Percentiles rank a stretch among this genome's conserved stretches.
Evolutionary conservation across 352 stramenopile species (phyloP).

Genomic region (Blastocystis sp.): DNA sequence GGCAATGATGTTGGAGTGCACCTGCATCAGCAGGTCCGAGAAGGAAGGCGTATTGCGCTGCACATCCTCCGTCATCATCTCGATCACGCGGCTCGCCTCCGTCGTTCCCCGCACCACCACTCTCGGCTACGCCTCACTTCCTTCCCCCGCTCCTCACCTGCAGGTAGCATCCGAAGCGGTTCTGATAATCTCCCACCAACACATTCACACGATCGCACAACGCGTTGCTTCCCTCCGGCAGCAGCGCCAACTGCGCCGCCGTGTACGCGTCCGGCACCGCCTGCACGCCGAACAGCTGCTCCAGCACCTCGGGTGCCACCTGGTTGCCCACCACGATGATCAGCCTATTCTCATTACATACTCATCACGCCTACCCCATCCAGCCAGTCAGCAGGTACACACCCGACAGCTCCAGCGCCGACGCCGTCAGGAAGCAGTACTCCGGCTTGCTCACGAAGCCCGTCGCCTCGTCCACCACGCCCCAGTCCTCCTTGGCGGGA

Average conservation of each 20-base stretch:
- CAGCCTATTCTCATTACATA: slow-evolving; percentile 23
- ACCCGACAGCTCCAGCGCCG: slow-evolving; percentile 7
- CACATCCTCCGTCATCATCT: slow-evolving; percentile 68
- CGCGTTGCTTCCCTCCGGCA: slow-evolving; percentile 40
- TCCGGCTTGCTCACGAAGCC: slow-evolving; percentile 45
- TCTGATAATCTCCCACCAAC: slow-evolving; percentile 51
- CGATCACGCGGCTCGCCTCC: slow-evolving; percentile 44
- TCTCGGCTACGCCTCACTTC: background rate
- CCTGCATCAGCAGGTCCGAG: slow-evolving; percentile 55
- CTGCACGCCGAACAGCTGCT: slow-evolving; percentile 46
- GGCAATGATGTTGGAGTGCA: slow-evolving; percentile 56
- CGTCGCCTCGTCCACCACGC: background rate
- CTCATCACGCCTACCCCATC: slow-evolving; percentile 2
- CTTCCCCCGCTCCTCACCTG: slow-evolving; percentile 20
- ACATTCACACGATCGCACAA: slow-evolving; percentile 57
- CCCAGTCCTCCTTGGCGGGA: slow-evolving; percentile 10
- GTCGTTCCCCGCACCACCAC: slow-evolving; percentile 48
- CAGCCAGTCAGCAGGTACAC: slow-evolving; percentile 44
- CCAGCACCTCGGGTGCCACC: slow-evolving; percentile 17
- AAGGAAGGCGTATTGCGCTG: slow-evolving; percentile 47
- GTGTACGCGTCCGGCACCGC: background rate
- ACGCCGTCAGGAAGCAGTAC: slow-evolving; percentile 35
- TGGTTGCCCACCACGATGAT: slow-evolving; percentile 56
- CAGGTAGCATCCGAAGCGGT: slow-evolving; percentile 38
- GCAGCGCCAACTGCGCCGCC: background rate